Evolutionary conservation across 2,329 filamentous ascomycete genomes (phyloP), one percentile per base, ranked within the genome.

Genomic region (Fusarium decemcellulare): DNA sequence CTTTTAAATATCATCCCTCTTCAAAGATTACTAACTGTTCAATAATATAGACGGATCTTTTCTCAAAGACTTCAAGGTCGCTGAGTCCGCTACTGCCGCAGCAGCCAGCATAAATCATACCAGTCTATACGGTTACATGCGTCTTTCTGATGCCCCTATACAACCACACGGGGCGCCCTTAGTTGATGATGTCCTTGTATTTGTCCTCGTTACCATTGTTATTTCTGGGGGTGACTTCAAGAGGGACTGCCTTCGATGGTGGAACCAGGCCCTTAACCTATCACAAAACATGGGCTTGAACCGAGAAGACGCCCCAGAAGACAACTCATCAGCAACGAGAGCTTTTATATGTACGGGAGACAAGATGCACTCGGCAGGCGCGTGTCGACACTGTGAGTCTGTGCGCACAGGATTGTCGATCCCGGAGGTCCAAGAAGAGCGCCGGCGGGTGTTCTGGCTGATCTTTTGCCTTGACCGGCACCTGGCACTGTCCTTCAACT

Each of bases 201-300:
- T 83, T 23, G 77, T 81, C 7, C 78, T 85, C 2, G 74, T 86
- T 7, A 80, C 81, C 12, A 81, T 85, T 32, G 81, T 82, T 1
- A 80, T 84, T 5, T 86, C 84, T 1, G 83, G 81, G 0, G 80
- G 83, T 11, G 82, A 85, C 52, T 85, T 83, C 77, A 86, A 85
- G 68, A 80, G 81, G 5, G 84, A 86, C 63, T 81, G 80, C 61
- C 76, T 83, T 55, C 82, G 81, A 61, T 86, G 84, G 84, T 84
- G 81, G 81, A 80, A 78, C 61, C 83, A 84, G 65, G 80, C 83
- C 2, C 71, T 79, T 0, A 69, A 79, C 12, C 71, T 86, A 29
- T 81, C 81, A 14, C 73, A 77, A 15, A 27, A 9, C 42, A 44
- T 44, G 42, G 16, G 42, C 18, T 14, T 44, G 18, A 44, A 44